phyloP scores from a whole-genome alignment of 495 filamentous ascomycete species.

The Hypomontagnella submonticulosa region DNA sequence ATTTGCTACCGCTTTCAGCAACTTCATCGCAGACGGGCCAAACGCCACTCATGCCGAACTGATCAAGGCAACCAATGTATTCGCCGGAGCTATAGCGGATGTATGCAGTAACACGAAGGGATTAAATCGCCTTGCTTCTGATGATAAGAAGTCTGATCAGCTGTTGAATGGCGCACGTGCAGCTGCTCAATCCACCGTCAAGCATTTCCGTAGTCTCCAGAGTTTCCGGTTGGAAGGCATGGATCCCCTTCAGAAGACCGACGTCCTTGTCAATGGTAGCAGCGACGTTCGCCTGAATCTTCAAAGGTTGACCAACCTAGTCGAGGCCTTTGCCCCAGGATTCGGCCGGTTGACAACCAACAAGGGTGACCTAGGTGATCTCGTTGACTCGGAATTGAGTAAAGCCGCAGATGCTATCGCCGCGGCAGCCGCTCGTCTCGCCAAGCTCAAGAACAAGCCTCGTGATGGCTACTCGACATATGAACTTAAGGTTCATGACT shows the following conservation, averaged over 20 bases:
- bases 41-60: constrained; percentile 91
- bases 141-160: constrained; percentile 91
- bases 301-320: constrained; percentile 89
- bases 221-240: constrained; percentile 93
- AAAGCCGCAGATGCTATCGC: constrained; percentile 97
- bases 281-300: constrained; percentile 92
- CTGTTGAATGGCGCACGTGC: constrained; percentile 82
- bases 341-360: constrained; percentile 77
- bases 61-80: constrained; percentile 90
- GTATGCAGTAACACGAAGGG: constrained; percentile 97
- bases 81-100: constrained; percentile 89
- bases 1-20: constrained; percentile 97
- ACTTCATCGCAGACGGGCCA: constrained; percentile 95
- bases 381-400: constrained; percentile 90
- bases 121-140: constrained; percentile 90
- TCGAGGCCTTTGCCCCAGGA: constrained; percentile 88
- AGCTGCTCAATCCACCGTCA: constrained; percentile 87
- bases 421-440: constrained; percentile 86
- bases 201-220: constrained; percentile 93
- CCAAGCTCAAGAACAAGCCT: constrained; percentile 92
- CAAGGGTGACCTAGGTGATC: constrained; percentile 88
- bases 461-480: constrained; percentile 96
- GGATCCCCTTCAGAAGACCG: constrained; percentile 87
- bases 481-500: constrained; percentile 93
- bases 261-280: constrained; percentile 96